phyloP scores from a whole-genome alignment of 768 basidiomycete species.

The Hemileccinum impolitum region DNA sequence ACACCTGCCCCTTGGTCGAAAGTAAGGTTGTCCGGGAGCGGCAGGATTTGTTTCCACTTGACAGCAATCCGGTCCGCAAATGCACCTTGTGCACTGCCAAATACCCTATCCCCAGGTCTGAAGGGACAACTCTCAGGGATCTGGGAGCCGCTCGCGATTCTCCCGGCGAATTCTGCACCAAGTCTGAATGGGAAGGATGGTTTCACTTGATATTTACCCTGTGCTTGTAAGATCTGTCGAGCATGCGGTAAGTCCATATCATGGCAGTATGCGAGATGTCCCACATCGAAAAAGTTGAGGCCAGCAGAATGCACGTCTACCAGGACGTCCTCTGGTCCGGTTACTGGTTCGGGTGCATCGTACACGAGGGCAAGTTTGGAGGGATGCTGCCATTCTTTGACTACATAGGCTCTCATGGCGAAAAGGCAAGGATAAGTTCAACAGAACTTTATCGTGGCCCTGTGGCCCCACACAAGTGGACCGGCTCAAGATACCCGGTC shows the following conservation, averaged over 20 bases:
- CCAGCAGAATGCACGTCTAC: conserved; percentile 74
- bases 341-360: conserved; percentile 55
- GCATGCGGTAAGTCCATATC: conserved; percentile 12
- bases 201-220: conserved; percentile 86
- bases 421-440: neutral
- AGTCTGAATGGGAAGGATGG: conserved; percentile 83
- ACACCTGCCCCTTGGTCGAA: conserved; percentile 85
- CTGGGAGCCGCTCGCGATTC: conserved; percentile 62
- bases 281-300: conserved; percentile 75
- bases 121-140: conserved; percentile 78
- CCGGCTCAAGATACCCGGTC: conserved; percentile 7
- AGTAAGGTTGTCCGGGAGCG: conserved; percentile 70
- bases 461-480: neutral
- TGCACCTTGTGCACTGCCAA: conserved; percentile 76
- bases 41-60: conserved; percentile 47
- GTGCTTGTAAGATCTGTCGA: conserved; percentile 71
- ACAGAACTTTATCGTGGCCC: neutral
- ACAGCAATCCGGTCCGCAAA: conserved; percentile 75
- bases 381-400: conserved; percentile 67
- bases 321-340: conserved; percentile 53
- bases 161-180: conserved; percentile 84
- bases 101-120: conserved; percentile 83
- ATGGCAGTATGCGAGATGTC: conserved; percentile 12
- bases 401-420: conserved; percentile 74
- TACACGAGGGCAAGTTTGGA: conserved; percentile 53